A percentile compares a stretch with the other conserved stretches of the same genome.
These are phyloP conservation scores for Calocera viscosa DNA, from an alignment of 768 basidiomycete species.

Conservation along the genomic window DNA sequence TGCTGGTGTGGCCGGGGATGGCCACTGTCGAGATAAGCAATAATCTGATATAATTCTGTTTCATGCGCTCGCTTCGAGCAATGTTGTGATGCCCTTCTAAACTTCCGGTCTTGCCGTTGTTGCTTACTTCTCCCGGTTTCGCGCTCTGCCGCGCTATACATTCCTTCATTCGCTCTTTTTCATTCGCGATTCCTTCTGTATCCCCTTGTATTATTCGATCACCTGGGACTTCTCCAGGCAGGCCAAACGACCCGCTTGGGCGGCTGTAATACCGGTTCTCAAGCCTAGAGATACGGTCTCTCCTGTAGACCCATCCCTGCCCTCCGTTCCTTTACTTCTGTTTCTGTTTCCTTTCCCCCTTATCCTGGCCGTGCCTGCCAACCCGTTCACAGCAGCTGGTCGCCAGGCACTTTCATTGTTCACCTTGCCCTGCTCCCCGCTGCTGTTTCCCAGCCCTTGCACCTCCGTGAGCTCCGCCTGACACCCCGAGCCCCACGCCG, in stretches of 20 bases:
- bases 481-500: background rate
- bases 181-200: background rate
- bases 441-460: background rate
- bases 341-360: background rate
- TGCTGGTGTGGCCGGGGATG: background rate
- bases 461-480: background rate
- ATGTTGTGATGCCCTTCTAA: background rate
- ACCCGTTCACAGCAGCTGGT: background rate
- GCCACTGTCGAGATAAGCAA: background rate
- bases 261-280: slow-evolving; percentile 8
- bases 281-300: slow-evolving; percentile 3
- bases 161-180: background rate
- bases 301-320: background rate
- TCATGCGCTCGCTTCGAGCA: background rate
- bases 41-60: background rate
- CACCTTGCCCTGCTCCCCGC: background rate
- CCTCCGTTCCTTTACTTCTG: background rate
- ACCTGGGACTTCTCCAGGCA: background rate
- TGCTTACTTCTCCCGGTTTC: background rate
- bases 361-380: background rate
- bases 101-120: background rate
- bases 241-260: slow-evolving; percentile 8
- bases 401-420: background rate
- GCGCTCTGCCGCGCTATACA: background rate
- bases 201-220: background rate